A percentile compares a stretch with the other conserved stretches of the same genome.
phyloP scores from a whole-genome alignment of 805 yeast genomes.

The Barnettozyma wickerhamii region DNA sequence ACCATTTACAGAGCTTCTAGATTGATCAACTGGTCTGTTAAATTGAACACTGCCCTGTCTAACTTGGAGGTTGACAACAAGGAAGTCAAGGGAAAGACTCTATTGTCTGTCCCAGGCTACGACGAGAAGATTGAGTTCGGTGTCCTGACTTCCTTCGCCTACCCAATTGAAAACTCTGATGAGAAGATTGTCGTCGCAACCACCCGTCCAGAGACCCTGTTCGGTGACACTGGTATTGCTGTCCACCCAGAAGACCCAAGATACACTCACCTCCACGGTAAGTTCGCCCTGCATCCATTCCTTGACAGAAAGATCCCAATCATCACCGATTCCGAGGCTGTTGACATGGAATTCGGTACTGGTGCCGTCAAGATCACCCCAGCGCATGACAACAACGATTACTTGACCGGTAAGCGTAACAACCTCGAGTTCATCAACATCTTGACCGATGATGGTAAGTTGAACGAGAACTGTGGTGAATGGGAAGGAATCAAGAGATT shows the following conservation, averaged over 20 bases:
- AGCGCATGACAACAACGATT: conserved; percentile 97
- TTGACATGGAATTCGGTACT: conserved; percentile 99
- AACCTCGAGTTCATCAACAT: conserved; percentile 84
- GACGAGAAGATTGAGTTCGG: conserved; percentile 92
- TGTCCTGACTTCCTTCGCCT: conserved; percentile 92
- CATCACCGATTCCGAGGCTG: conserved; percentile 86
- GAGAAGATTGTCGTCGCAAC: conserved; percentile 92
- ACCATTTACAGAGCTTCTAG: conserved; percentile 90
- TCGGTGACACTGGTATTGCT: conserved; percentile 98
- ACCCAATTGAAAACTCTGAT: conserved; percentile 78
- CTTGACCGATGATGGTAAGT: conserved; percentile 83
- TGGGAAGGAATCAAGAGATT: conserved; percentile 91
- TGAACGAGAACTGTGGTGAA: conserved; percentile 92
- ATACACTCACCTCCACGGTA: conserved; percentile 93
- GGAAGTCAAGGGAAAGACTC: conserved; percentile 77
- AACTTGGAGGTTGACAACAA: conserved; percentile 95
- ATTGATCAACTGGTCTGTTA: conserved; percentile 94
- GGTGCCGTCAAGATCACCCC: conserved; percentile 99
- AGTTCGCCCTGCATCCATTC: conserved; percentile 87
- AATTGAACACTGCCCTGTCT: conserved; percentile 90
- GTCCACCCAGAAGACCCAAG: conserved; percentile 95
- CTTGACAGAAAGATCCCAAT: conserved; percentile 82
- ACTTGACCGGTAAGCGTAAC: conserved; percentile 92
- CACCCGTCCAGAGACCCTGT: conserved; percentile 97
- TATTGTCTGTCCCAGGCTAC: conserved; percentile 83